Base-by-base conservation (phyloP, 176 grass and related monocot genomes). In the Carex scoparia region DNA sequence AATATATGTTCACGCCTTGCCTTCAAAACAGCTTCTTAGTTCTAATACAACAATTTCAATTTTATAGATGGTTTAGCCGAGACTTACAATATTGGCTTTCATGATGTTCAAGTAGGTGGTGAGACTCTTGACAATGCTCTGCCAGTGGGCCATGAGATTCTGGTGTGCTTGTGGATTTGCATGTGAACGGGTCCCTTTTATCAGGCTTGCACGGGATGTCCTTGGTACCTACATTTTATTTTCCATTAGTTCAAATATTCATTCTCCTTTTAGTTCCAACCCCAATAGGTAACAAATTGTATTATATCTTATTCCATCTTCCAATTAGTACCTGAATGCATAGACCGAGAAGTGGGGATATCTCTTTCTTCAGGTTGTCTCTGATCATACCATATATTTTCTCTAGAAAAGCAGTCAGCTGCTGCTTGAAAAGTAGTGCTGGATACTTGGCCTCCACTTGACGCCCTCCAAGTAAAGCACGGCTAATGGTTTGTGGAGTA, bases 401-500 rank as follows among this genome's bases (percentile, higher is more conserved):
- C 87, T 99, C 97, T 53, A 99, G 87, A 86, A 99, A 99, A 85
- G 97, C 97, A 65, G 97, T 99, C 79, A 99, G 88, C 44, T 99
- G 97, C 85, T 99, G 97, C 93, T 99, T 99, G 89, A 99, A 99
- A 89, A 99, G 93, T 83, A 99, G 86, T 65, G 97, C 97, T 84
- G 97, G 97, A 95, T 99, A 99, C 83, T 96, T 99, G 76, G 97
- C 97, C 85, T 99, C 97, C 80, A 99, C 97, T 91, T 99, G 97
- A 79, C 86, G 91, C 55, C 91, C 91, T 84, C 90, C 90, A 65
- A 94, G 57, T 84, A 96, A 94, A 91, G 91, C 84, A 80, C 90
- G 90, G 2, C 90, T 88, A 76, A 64, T 85, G 89, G 87, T 96
- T 86, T 99, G 93, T 84, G 97, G 91, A 40, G 97, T 92, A 87